phyloP scores from a whole-genome alignment of 371 early-diverging fungal species.

The Nematocida ironsii region DNA sequence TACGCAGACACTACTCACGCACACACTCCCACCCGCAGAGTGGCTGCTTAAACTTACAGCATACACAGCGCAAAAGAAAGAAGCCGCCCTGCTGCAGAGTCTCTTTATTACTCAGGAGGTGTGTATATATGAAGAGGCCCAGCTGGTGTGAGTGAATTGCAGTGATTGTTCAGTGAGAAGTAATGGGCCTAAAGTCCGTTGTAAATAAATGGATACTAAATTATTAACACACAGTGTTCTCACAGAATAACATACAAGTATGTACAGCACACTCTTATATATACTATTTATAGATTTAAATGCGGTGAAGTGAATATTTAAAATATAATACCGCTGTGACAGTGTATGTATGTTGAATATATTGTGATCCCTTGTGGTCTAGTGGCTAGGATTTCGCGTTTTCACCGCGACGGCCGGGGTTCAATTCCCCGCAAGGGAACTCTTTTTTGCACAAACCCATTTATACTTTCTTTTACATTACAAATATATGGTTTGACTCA shows the following conservation, averaged over 20 bases:
- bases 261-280: no score
- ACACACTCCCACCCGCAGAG: background rate
- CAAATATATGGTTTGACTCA: no score
- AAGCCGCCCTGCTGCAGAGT: conserved; percentile 18
- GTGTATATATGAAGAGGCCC: conserved; percentile 31
- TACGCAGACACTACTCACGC: conserved; percentile 10
- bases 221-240: background rate
- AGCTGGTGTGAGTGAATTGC: background rate
- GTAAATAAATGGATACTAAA: background rate
- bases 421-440: conserved; percentile 37
- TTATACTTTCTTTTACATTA: no score
- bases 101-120: conserved; percentile 51
- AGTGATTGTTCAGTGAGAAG: background rate
- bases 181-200: background rate
- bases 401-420: conserved; percentile 42
- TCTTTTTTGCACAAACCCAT: background rate
- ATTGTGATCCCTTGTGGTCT: conserved; percentile 36
- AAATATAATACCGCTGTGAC: no score
- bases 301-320: no score
- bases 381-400: conserved; percentile 41
- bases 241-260: no score
- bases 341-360: background rate
- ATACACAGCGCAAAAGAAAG: conserved; percentile 29
- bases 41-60: conserved; percentile 7
- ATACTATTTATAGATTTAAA: no score